phyloP scores from a whole-genome alignment of 495 filamentous ascomycete genomes.

The Aspergillus avenaceus region DNA sequence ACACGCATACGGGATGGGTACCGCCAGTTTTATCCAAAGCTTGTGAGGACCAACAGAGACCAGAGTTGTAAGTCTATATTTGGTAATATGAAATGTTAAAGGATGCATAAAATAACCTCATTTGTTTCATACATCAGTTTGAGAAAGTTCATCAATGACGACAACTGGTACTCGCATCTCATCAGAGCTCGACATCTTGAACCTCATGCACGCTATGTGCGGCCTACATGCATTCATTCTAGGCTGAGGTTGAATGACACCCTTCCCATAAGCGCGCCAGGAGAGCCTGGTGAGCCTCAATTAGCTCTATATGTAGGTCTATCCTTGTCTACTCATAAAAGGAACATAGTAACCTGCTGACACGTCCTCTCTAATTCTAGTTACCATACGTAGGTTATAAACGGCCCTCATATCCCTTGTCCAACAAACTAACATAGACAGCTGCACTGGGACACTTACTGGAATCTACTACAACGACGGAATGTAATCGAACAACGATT shows the following conservation, averaged over 20 bases:
- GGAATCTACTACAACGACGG: conserved; percentile 54
- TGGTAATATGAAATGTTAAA: neutral
- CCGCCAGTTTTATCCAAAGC: conserved; percentile 28
- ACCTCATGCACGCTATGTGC: conserved; percentile 43
- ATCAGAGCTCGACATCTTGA: conserved; percentile 44
- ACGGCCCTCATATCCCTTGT: neutral
- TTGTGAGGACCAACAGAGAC: conserved; percentile 23
- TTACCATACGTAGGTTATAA: conserved; percentile 1
- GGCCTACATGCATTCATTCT: conserved; percentile 34
- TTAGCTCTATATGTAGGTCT: conserved; percentile 40
- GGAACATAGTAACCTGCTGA: neutral
- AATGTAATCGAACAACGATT: conserved; percentile 52
- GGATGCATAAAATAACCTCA: neutral
- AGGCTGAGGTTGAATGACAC: conserved; percentile 27
- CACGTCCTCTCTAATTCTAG: neutral
- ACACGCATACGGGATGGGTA: conserved; percentile 64
- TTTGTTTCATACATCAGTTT: conserved; percentile 29
- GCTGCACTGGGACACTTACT: conserved; percentile 66
- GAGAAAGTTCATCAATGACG: conserved; percentile 43
- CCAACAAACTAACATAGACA: conserved; percentile 26
- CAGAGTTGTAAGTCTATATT: conserved; percentile 20
- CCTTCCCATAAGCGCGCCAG: conserved; percentile 17
- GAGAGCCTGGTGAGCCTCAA: conserved; percentile 26
- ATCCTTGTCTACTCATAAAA: neutral
- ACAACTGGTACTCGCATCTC: conserved; percentile 43